Percentiles rank a stretch among this genome's conserved stretches.
phyloP scores from a whole-genome alignment of 352 stramenopile genomes.

The Globisporangium paroecandrum region DNA sequence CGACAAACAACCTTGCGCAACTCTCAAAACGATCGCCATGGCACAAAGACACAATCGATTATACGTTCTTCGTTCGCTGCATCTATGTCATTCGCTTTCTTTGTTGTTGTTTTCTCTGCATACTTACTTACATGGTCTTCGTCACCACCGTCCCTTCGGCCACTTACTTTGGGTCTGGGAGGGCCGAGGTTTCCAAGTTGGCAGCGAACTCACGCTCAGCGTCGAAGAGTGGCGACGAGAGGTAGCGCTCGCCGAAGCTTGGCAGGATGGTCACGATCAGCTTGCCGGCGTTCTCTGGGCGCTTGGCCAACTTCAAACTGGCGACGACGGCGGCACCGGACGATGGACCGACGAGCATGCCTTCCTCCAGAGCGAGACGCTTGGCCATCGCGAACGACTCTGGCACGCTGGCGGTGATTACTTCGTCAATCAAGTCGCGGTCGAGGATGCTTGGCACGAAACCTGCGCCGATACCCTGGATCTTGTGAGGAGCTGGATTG shows the following conservation, averaged over 20 bases:
- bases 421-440: conserved; percentile 85
- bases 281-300: conserved; percentile 83
- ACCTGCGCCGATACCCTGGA: conserved; percentile 82
- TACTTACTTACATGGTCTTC: conserved; percentile 10
- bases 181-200: conserved; percentile 51
- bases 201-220: conserved; percentile 71
- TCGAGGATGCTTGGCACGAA: conserved; percentile 82
- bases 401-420: conserved; percentile 77
- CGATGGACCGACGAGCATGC: conserved; percentile 84
- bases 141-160: not conserved
- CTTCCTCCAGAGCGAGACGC: conserved; percentile 79
- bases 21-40: not conserved
- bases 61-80: conserved; percentile 4
- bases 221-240: conserved; percentile 80
- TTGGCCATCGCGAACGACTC: conserved; percentile 87
- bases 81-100: not conserved
- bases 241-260: conserved; percentile 88
- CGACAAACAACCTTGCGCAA: not conserved
- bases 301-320: conserved; percentile 74
- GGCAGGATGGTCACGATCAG: conserved; percentile 89
- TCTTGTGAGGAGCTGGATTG: conserved; percentile 81
- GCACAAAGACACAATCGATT: not conserved
- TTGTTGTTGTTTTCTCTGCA: not conserved
- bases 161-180: conserved; percentile 21
- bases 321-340: conserved; percentile 84